A percentile compares a stretch with the other conserved stretches of the same genome.
phyloP scores from a whole-genome alignment of 371 early-diverging fungal species.

The Entomophthora muscae region DNA sequence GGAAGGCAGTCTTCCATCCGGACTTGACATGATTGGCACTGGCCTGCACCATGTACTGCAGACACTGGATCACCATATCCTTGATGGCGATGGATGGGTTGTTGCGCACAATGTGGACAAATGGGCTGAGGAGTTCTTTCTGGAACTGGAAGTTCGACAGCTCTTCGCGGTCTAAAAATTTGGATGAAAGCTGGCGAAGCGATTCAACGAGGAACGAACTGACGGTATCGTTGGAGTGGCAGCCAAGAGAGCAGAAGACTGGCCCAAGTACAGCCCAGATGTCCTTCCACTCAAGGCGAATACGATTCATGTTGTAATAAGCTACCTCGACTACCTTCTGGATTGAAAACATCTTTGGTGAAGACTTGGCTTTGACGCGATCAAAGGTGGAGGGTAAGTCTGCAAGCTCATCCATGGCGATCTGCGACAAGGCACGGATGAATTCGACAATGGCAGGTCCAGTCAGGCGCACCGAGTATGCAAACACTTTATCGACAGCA shows the following conservation, averaged over 20 bases:
- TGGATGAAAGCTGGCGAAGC: conserved; percentile 80
- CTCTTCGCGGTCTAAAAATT: conserved; percentile 88
- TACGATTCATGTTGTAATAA: conserved; percentile 94
- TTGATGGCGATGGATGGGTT: conserved; percentile 61
- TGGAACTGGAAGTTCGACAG: conserved; percentile 89
- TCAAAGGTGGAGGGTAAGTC: conserved; percentile 30
- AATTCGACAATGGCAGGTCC: conserved; percentile 69
- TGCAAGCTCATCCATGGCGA: conserved; percentile 79
- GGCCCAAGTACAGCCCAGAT: conserved; percentile 86
- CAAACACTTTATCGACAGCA: conserved; percentile 47
- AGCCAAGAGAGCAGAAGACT: conserved; percentile 39
- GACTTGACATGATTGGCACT: conserved; percentile 52
- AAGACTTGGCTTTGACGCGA: neutral
- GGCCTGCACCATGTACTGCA: conserved; percentile 77
- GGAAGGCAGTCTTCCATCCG: conserved; percentile 81
- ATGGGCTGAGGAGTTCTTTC: conserved; percentile 85
- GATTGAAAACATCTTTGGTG: conserved; percentile 70
- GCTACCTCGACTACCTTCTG: conserved; percentile 85
- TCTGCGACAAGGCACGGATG: conserved; percentile 65
- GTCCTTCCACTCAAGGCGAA: conserved; percentile 89
- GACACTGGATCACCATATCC: conserved; percentile 78
- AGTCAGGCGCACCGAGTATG: conserved; percentile 25
- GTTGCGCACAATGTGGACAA: conserved; percentile 63
- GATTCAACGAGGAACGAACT: conserved; percentile 85
- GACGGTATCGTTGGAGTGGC: conserved; percentile 46